phyloP scores from a whole-genome alignment of 306 rosid species.

The Fragaria nilgerrensis region DNA sequence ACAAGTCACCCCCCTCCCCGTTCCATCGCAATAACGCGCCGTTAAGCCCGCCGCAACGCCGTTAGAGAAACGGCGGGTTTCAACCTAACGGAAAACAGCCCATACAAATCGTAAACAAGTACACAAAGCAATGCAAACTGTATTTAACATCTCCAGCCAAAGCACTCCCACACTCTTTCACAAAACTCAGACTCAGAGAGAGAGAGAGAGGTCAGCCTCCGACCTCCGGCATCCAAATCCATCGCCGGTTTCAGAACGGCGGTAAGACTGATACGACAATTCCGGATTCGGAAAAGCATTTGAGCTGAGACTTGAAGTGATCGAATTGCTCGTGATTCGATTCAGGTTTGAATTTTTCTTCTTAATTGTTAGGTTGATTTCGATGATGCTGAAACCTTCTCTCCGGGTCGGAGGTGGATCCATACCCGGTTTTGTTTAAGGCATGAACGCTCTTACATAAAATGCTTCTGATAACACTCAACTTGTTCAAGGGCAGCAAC shows the following conservation, averaged over 20 bases:
- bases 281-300: constrained; percentile 20
- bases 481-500: not conserved
- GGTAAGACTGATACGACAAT: not conserved
- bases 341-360: constrained; percentile 5
- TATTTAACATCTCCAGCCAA: constrained; percentile 42
- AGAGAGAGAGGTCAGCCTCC: constrained; percentile 28
- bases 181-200: constrained; percentile 11
- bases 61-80: constrained; percentile 47
- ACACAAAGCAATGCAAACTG: constrained; percentile 33
- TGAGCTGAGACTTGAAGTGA: constrained; percentile 14
- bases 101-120: not conserved
- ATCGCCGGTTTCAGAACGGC: not conserved
- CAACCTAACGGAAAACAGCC: constrained; percentile 41
- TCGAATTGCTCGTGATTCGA: not conserved
- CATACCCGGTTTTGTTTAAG: not conserved
- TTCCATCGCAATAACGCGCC: constrained; percentile 23
- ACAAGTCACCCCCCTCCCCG: constrained; percentile 2
- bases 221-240: constrained; percentile 29
- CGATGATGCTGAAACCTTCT: not conserved
- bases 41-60: constrained; percentile 62
- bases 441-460: no score
- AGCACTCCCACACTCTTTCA: constrained; percentile 6
- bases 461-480: not conserved
- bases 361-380: not conserved
- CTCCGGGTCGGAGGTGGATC: not conserved